phyloP scores from a whole-genome alignment of 2,329 filamentous ascomycete species.

The Hyphodiscus sp. region DNA sequence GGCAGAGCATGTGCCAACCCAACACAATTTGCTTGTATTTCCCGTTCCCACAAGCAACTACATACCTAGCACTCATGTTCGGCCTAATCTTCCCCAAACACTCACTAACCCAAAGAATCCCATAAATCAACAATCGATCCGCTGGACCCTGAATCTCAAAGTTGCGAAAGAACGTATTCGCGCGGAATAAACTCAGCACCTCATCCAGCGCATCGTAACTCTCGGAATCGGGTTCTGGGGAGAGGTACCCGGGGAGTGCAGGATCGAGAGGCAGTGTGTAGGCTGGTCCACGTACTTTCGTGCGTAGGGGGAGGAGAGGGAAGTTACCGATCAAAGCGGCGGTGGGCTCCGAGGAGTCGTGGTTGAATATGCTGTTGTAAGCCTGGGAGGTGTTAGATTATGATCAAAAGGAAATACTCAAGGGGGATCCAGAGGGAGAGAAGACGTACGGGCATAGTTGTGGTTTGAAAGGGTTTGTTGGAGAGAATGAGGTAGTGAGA shows the following conservation, averaged over 20 bases:
- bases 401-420: constrained; percentile 1
- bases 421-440: background rate
- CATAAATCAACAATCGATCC: constrained; percentile 91
- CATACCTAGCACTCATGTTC: constrained; percentile 56
- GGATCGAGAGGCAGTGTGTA: constrained; percentile 66
- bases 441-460: constrained; percentile 13
- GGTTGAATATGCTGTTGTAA: constrained; percentile 97
- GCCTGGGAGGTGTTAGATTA: constrained; percentile 48
- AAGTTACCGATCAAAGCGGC: constrained; percentile 73
- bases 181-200: constrained; percentile 84
- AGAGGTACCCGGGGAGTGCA: constrained; percentile 38
- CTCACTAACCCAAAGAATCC: constrained; percentile 90
- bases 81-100: constrained; percentile 84
- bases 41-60: background rate
- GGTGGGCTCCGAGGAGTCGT: constrained; percentile 50
- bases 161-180: constrained; percentile 98
- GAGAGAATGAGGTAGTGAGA: background rate
- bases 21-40: background rate
- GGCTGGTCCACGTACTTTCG: constrained; percentile 90
- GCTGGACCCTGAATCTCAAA: constrained; percentile 98
- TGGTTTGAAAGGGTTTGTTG: background rate
- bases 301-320: constrained; percentile 88
- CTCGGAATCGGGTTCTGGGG: constrained; percentile 76
- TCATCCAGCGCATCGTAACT: constrained; percentile 97
- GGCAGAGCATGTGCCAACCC: background rate